Evolutionary conservation across 2,329 filamentous ascomycete genomes (phyloP).

Genomic region (Coleophoma eucalyptorum): DNA sequence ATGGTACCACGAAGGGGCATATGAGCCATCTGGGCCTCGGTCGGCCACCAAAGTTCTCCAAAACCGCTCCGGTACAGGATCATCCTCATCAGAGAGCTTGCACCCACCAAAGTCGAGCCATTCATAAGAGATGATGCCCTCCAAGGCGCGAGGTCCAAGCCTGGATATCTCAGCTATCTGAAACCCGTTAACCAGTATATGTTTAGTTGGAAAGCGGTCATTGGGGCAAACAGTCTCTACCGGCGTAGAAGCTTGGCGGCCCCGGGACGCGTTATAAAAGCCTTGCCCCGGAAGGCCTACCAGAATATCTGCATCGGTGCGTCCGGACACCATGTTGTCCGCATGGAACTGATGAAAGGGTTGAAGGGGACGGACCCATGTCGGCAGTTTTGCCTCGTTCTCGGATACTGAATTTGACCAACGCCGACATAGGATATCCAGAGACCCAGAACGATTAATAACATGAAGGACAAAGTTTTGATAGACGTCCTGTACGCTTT

Average conservation of each 20-base stretch:
- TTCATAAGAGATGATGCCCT: not conserved
- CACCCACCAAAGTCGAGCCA: not conserved
- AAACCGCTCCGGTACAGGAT: constrained; percentile 4
- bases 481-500: not conserved
- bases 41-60: constrained; percentile 13
- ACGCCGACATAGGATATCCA: not conserved
- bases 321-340: not conserved
- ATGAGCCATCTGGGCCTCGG: constrained; percentile 3
- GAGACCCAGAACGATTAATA: not conserved
- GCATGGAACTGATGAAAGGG: not conserved
- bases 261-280: not conserved
- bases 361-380: not conserved
- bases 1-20: constrained; percentile 6
- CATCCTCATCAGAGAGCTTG: not conserved
- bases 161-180: not conserved
- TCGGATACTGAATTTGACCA: not conserved
- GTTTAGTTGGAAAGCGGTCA: not conserved
- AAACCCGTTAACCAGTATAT: not conserved
- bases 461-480: not conserved
- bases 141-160: not conserved
- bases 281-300: not conserved
- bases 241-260: not conserved
- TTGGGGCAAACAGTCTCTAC: not conserved
- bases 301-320: not conserved
- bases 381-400: not conserved